Conservation (phyloP, 208 protist genomes). For the Histomonas meleagridis region DNA sequence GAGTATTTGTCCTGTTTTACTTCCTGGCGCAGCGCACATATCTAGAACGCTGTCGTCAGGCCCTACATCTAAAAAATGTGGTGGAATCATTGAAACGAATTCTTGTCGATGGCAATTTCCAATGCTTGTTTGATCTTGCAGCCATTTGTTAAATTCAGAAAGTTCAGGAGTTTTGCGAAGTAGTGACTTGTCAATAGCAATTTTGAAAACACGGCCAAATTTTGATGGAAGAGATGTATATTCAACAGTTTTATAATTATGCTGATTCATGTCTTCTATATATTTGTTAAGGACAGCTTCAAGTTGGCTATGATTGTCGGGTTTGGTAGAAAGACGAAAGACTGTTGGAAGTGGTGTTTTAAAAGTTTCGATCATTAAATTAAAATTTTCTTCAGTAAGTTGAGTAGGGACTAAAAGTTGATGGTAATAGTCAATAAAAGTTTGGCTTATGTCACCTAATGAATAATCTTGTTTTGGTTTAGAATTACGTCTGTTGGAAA, state of each 20-base stretch:
- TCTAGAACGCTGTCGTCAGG: conserved; percentile 48
- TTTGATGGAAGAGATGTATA: not conserved
- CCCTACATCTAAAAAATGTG: conserved; percentile 40
- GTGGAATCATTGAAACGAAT: conserved; percentile 47
- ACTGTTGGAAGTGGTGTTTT: not conserved
- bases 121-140: not conserved
- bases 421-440: not conserved
- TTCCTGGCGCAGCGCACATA: conserved; percentile 60
- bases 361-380: not conserved
- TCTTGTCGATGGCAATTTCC: conserved; percentile 33
- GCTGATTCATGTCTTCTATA: not conserved
- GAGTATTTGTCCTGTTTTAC: conserved; percentile 53
- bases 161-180: not conserved
- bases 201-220: not conserved
- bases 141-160: not conserved
- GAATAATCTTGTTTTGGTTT: too few species aligned
- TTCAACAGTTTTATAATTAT: not conserved
- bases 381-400: conserved; percentile 7
- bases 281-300: not conserved
- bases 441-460: too few species aligned
- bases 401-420: not conserved
- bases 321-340: not conserved
- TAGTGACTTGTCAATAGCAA: not conserved
- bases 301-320: not conserved
- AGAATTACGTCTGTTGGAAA: too few species aligned